A percentile compares a stretch with the other conserved stretches of the same genome.
Evolutionary conservation across 139 green algal species (phyloP).

Genomic region (Chlamydomonas urium): DNA sequence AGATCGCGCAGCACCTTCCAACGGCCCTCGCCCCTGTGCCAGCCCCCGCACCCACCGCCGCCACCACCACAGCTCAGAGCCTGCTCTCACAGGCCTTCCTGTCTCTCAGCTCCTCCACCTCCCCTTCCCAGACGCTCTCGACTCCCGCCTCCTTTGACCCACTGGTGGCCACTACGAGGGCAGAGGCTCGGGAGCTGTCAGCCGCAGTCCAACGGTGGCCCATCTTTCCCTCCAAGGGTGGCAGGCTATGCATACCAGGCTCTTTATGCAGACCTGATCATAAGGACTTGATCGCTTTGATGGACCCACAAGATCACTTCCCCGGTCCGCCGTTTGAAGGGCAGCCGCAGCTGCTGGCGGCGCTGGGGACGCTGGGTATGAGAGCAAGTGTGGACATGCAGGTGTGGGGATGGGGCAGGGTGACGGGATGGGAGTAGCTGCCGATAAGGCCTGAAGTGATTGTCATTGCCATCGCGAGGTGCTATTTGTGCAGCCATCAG

Average conservation of each 20-base stretch:
- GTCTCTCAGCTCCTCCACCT: neutral
- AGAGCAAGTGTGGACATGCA: constrained; percentile 21
- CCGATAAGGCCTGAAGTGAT: neutral
- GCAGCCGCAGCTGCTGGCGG: constrained; percentile 32
- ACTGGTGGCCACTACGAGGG: too few relatives aligned
- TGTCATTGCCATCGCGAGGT: neutral
- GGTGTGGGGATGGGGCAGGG: constrained; percentile 13
- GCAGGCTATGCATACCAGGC: constrained; percentile 13
- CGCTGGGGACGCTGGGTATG: constrained; percentile 51
- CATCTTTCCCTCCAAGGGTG: constrained; percentile 17
- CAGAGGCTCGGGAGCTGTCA: neutral
- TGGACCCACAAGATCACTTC: constrained; percentile 48
- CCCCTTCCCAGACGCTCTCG: neutral
- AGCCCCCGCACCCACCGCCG: neutral
- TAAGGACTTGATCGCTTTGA: constrained; percentile 30
- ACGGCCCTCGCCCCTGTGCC: too few relatives aligned
- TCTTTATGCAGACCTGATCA: constrained; percentile 54
- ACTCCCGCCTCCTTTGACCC: neutral
- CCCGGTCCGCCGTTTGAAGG: constrained; percentile 29
- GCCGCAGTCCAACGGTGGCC: neutral
- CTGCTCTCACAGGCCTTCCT: neutral
- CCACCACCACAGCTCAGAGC: neutral
- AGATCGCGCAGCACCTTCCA: neutral
- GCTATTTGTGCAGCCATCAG: neutral
- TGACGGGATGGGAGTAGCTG: neutral